Evolutionary conservation across 345 rosid genomes (phyloP).

Genomic region (Gossypium mustelinum): DNA sequence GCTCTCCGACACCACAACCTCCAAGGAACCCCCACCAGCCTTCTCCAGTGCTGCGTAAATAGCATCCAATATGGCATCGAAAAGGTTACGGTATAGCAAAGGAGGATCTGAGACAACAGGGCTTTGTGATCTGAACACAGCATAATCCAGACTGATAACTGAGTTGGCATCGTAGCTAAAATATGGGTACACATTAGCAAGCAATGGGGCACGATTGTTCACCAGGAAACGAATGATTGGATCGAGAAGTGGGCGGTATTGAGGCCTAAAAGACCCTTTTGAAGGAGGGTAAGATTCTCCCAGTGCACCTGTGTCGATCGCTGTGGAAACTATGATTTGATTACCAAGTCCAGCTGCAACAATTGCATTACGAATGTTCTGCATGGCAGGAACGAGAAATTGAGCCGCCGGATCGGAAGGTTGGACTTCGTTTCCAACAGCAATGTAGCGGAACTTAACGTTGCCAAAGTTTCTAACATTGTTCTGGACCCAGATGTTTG

Average conservation of each 20-base stretch:
- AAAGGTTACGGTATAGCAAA: slow-evolving; percentile 22
- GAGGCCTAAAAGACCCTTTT: slow-evolving; percentile 23
- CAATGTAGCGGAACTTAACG: slow-evolving; percentile 48
- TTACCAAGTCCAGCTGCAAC: slow-evolving; percentile 21
- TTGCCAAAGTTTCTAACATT: slow-evolving; percentile 18
- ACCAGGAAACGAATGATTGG: slow-evolving; percentile 37
- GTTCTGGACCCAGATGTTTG: not conserved
- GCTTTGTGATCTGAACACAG: slow-evolving; percentile 28
- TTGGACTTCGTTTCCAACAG: slow-evolving; percentile 59
- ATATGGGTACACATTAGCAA: slow-evolving; percentile 45
- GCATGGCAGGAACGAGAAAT: slow-evolving; percentile 31
- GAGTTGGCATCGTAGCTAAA: slow-evolving; percentile 17
- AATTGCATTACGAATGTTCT: slow-evolving; percentile 26
- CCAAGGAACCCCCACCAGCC: slow-evolving; percentile 24
- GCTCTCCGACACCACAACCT: slow-evolving; percentile 37
- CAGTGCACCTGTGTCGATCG: slow-evolving; percentile 20
- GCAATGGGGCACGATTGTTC: slow-evolving; percentile 38
- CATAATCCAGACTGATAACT: slow-evolving; percentile 31
- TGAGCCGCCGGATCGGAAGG: slow-evolving; percentile 20
- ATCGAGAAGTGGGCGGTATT: slow-evolving; percentile 21
- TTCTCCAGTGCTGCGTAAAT: slow-evolving; percentile 33
- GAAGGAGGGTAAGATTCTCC: slow-evolving; percentile 37
- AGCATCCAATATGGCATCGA: slow-evolving; percentile 20
- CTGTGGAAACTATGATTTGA: slow-evolving; percentile 35
- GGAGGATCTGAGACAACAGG: slow-evolving; percentile 15